Percentiles rank a stretch among this genome's conserved stretches.
Evolutionary conservation across 1,139 yeast species (phyloP).

Genomic region (Taiozyma onychis): DNA sequence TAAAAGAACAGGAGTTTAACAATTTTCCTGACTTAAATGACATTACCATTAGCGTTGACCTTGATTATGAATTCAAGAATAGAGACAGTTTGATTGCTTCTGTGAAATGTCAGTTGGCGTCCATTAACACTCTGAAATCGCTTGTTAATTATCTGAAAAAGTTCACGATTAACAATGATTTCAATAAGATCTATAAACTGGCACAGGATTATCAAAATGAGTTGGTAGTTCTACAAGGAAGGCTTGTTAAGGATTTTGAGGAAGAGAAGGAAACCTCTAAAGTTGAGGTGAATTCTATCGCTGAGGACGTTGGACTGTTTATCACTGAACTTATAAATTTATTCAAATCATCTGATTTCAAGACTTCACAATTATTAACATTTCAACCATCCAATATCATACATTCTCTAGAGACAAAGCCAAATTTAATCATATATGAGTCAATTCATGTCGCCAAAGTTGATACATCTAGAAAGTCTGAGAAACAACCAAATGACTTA

Average conservation of each 20-base stretch:
- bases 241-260: neutral
- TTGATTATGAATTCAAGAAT: neutral
- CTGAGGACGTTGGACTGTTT: neutral
- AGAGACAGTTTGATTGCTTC: neutral
- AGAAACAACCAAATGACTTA: neutral
- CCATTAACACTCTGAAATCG: neutral
- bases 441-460: neutral
- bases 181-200: neutral
- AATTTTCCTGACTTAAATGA: constrained; percentile 1
- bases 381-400: neutral
- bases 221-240: neutral
- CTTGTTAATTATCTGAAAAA: neutral
- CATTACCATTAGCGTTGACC: too few species aligned
- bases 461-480: neutral
- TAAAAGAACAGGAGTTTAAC: constrained; percentile 8
- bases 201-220: neutral
- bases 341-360: neutral
- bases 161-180: neutral
- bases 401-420: neutral
- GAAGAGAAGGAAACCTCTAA: neutral
- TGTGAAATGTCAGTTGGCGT: neutral
- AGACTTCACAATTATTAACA: neutral
- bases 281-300: neutral
- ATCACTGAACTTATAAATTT: neutral
- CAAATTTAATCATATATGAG: neutral